A percentile compares a stretch with the other conserved stretches of the same genome.
Evolutionary conservation across 306 rosid species (phyloP).

Genomic region (Cicer bijugum): DNA sequence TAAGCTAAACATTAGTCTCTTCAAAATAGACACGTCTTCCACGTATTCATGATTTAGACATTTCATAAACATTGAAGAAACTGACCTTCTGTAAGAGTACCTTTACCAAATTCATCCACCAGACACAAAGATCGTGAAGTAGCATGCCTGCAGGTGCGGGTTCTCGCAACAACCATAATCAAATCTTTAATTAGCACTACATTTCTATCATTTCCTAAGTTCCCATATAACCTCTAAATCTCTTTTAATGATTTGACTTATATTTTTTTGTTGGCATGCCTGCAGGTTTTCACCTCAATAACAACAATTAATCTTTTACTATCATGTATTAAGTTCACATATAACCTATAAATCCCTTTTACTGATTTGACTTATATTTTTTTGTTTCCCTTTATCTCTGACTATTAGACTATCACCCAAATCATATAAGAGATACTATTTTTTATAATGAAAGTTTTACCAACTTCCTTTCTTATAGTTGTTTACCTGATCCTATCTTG

Average conservation of each 20-base stretch:
- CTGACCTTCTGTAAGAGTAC: conserved; percentile 96
- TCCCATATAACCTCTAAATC: not conserved
- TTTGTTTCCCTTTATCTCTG: not conserved
- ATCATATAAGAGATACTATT: conserved; percentile 4
- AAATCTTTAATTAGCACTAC: not conserved
- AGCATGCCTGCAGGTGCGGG: conserved; percentile 69
- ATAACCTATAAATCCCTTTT: conserved; percentile 4
- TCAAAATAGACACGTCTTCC: conserved; percentile 21
- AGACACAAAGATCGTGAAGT: conserved; percentile 79
- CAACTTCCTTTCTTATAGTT: not conserved
- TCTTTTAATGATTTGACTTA: not conserved
- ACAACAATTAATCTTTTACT: conserved; percentile 14
- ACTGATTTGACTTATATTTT: not conserved
- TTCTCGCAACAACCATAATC: conserved; percentile 29
- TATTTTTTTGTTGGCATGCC: conserved; percentile 59
- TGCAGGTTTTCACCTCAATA: conserved; percentile 42
- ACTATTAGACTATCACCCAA: conserved; percentile 12
- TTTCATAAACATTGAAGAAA: conserved; percentile 40
- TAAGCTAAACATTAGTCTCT: conserved; percentile 36
- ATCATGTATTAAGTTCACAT: not conserved
- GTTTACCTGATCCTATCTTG: not conserved
- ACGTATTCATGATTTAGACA: conserved; percentile 27
- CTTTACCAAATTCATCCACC: conserved; percentile 97
- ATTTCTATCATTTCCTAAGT: not conserved
- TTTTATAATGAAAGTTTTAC: not conserved